Evolutionary conservation across 2,329 filamentous ascomycete species (phyloP).

Genomic region (Calonectria hongkongensis): DNA sequence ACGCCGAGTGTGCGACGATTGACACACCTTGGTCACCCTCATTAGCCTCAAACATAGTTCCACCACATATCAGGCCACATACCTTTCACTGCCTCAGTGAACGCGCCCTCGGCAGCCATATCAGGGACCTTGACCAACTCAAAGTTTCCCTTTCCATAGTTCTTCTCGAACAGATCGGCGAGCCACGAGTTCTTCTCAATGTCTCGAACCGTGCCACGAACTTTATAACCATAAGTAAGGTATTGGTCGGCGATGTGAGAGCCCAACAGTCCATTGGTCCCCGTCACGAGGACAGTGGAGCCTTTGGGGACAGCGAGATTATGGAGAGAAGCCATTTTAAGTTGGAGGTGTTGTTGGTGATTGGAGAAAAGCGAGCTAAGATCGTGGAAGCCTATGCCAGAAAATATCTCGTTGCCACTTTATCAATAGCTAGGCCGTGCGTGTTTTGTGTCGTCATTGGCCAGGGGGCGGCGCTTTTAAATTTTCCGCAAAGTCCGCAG

Average conservation of each 20-base stretch:
- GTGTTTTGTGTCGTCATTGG: not conserved
- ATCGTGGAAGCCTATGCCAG: not conserved
- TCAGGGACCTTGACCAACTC: conserved; percentile 60
- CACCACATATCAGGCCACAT: not conserved
- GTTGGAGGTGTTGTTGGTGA: too few species aligned
- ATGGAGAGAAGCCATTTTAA: conserved; percentile 43
- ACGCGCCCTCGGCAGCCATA: conserved; percentile 54
- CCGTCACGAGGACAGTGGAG: conserved; percentile 64
- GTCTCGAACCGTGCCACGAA: conserved; percentile 66
- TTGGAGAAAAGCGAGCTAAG: not conserved
- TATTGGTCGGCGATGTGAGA: conserved; percentile 63
- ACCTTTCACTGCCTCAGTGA: conserved; percentile 56
- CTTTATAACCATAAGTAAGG: conserved; percentile 62
- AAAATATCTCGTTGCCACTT: not conserved
- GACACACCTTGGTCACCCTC: conserved; percentile 41
- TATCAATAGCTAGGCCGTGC: not conserved
- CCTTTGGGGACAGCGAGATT: conserved; percentile 49
- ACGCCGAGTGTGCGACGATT: conserved; percentile 63
- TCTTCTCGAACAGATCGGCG: conserved; percentile 53
- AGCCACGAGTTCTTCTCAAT: conserved; percentile 59
- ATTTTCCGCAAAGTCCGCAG: not conserved
- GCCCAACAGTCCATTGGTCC: conserved; percentile 64
- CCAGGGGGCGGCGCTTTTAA: not conserved
- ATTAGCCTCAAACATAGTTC: not conserved
- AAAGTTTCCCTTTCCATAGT: conserved; percentile 59